phyloP scores from a whole-genome alignment of 208 protist genomes.

The Crithidia thermophila region DNA sequence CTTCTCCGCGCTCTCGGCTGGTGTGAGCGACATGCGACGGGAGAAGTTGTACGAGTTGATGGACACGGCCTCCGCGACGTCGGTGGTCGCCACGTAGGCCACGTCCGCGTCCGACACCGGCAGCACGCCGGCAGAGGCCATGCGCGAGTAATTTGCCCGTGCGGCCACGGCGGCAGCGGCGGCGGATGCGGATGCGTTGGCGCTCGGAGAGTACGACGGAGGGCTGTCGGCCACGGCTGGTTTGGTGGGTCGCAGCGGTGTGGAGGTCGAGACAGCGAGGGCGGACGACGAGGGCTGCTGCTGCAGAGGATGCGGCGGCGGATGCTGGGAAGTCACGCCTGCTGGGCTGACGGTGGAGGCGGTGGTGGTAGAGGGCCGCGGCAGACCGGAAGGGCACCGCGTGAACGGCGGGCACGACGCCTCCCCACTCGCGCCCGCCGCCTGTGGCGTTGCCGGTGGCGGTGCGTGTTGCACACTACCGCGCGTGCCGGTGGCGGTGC shows the following conservation, averaged over 20 bases:
- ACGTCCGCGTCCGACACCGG: constrained; percentile 62
- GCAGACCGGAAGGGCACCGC: constrained; percentile 20
- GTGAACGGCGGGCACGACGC: constrained; percentile 22
- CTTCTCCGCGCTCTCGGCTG: neutral
- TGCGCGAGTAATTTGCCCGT: constrained; percentile 31
- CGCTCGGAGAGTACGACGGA: no score
- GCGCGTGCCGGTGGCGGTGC: constrained; percentile 34
- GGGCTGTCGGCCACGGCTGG: neutral
- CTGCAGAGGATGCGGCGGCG: neutral
- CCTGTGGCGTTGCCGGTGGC: neutral
- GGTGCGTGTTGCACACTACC: constrained; percentile 11
- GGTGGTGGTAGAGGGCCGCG: constrained; percentile 5
- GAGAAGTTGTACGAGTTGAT: constrained; percentile 59
- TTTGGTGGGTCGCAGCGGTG: constrained; percentile 20
- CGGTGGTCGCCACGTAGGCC: constrained; percentile 51
- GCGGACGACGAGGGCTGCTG: no score
- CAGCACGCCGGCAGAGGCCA: constrained; percentile 44
- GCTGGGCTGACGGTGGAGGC: neutral
- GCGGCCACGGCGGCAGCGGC: neutral
- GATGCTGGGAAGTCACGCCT: neutral
- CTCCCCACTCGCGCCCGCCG: neutral
- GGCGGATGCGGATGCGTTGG: constrained; percentile 4
- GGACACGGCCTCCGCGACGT: constrained; percentile 47
- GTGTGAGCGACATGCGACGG: constrained; percentile 38
- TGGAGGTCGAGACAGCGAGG: constrained; percentile 7